Conservation (phyloP, 345 rosid species). For the Populus simonii region DNA sequence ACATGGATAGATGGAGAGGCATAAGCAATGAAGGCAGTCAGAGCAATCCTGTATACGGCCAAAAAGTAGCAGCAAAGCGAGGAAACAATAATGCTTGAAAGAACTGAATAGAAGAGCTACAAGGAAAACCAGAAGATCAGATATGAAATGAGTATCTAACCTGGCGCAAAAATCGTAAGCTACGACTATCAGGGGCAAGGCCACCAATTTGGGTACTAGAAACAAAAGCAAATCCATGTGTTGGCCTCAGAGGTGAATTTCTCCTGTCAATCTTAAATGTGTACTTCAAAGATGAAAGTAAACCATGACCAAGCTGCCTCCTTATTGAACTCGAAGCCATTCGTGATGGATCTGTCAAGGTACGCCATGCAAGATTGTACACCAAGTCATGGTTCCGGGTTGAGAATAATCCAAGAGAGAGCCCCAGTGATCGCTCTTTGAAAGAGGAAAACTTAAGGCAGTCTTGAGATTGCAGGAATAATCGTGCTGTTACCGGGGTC, state of each 20-base stretch:
- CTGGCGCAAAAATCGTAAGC: constrained; percentile 83
- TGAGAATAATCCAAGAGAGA: constrained; percentile 77
- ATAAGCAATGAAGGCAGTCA: background rate
- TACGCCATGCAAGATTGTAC: constrained; percentile 75
- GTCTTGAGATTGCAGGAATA: constrained; percentile 75
- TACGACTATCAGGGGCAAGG: constrained; percentile 81
- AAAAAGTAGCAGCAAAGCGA: background rate
- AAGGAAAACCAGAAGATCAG: background rate
- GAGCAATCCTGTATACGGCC: background rate
- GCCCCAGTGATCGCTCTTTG: constrained; percentile 75
- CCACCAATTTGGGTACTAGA: constrained; percentile 80
- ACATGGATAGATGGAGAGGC: background rate
- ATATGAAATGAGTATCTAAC: constrained; percentile 29
- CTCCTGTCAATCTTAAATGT: constrained; percentile 69
- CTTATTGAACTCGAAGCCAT: constrained; percentile 56
- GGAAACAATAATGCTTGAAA: background rate
- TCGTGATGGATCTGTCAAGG: constrained; percentile 72
- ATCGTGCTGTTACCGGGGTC: constrained; percentile 66
- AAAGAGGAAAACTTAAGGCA: constrained; percentile 79
- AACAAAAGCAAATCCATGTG: constrained; percentile 73
- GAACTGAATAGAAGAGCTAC: background rate
- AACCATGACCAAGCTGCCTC: constrained; percentile 87
- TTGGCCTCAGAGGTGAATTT: constrained; percentile 76
- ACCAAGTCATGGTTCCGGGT: constrained; percentile 65
- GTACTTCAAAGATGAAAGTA: constrained; percentile 77